Conservation (phyloP, 805 yeast genomes). For the Sugiyamaella lignohabitans region DNA sequence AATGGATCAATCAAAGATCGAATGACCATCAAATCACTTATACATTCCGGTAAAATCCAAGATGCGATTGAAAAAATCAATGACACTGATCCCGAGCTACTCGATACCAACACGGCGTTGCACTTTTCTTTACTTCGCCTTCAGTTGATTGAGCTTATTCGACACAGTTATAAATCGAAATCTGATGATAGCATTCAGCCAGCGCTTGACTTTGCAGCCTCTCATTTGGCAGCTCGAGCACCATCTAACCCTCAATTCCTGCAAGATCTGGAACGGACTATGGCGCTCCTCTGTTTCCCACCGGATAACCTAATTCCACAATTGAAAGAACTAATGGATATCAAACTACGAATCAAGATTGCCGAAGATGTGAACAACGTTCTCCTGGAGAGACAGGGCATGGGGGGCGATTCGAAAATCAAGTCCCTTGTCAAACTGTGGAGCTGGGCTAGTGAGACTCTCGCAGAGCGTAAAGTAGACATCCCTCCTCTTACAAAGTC, state of each 20-base stretch:
- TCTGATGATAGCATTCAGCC: constrained; percentile 20
- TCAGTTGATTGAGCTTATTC: constrained; percentile 73
- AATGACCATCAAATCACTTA: constrained; percentile 44
- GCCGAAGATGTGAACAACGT: constrained; percentile 66
- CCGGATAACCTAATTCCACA: constrained; percentile 33
- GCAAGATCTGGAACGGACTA: constrained; percentile 70
- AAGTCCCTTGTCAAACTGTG: constrained; percentile 54
- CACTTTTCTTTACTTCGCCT: constrained; percentile 69
- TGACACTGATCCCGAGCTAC: constrained; percentile 53
- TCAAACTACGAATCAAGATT: constrained; percentile 56
- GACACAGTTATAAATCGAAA: constrained; percentile 39
- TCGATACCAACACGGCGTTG: constrained; percentile 56
- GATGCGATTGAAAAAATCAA: constrained; percentile 52
- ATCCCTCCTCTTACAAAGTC: constrained; percentile 30
- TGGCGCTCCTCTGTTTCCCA: constrained; percentile 66
- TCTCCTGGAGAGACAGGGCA: constrained; percentile 41
- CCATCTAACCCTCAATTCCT: constrained; percentile 49
- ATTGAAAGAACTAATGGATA: constrained; percentile 49
- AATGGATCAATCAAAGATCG: constrained; percentile 39
- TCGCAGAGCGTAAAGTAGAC: constrained; percentile 35
- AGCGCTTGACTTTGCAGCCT: constrained; percentile 33
- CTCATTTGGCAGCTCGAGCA: constrained; percentile 48
- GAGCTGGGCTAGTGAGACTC: constrained; percentile 54
- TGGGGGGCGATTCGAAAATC: constrained; percentile 34
- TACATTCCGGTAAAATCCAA: constrained; percentile 55